Conservation (phyloP, 225 moss, liverwort and hornwort genomes). For the Thuidium tamariscinum region DNA sequence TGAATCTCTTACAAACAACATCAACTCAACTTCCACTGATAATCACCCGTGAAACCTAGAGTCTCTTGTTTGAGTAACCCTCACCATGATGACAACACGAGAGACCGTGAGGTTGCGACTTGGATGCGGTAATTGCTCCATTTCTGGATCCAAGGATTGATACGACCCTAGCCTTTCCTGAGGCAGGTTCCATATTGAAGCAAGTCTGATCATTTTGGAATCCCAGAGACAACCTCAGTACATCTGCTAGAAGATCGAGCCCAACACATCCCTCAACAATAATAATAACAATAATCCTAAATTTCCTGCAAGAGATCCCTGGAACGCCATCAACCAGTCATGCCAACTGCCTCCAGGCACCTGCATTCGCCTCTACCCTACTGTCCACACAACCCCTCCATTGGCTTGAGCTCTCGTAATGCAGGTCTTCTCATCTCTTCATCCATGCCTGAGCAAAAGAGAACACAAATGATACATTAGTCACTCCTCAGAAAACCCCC, state of each 20-base stretch:
- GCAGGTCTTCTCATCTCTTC: background rate
- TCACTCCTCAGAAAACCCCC: background rate
- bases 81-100: slow-evolving; percentile 50
- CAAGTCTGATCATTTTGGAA: slow-evolving; percentile 25
- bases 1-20: background rate
- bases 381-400: background rate
- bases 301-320: background rate
- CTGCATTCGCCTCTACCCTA: background rate
- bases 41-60: background rate
- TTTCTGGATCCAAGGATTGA: slow-evolving; percentile 21
- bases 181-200: slow-evolving; percentile 42
- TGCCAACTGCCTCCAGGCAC: background rate
- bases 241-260: background rate
- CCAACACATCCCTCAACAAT: background rate
- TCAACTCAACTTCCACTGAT: background rate
- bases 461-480: background rate
- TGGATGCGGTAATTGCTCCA: slow-evolving; percentile 41
- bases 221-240: background rate
- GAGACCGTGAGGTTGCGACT: slow-evolving; percentile 46
- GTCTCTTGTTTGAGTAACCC: background rate
- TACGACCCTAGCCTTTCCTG: slow-evolving; percentile 20
- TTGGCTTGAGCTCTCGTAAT: background rate
- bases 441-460: background rate
- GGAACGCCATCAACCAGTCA: slow-evolving; percentile 13
- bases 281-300: background rate